Evolutionary conservation across 2,329 filamentous ascomycete genomes (phyloP), one percentile per base, ranked within the genome.

Genomic region (Penicillium sp.): DNA sequence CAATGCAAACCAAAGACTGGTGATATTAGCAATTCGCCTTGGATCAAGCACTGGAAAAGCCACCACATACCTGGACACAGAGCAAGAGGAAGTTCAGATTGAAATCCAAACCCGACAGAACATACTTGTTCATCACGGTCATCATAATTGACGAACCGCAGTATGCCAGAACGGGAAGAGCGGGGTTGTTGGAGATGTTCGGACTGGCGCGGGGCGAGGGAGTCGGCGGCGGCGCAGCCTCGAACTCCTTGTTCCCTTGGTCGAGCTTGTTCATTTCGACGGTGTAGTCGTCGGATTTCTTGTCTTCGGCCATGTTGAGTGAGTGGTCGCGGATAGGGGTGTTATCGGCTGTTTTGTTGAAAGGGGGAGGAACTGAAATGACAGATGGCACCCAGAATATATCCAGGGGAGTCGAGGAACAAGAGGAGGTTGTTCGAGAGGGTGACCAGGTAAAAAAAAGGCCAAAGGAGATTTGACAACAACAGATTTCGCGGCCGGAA

Each of bases 71-170:
- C 87, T 97, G 94, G 60, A 97, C 84, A 61, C 86, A 89, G 59
- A 99, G 85, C 69, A 97, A 89, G 78, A 99, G 91, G 78, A 97
- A 96, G 78, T 96, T 96, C 70, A 99, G 80, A 78, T 99, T 99
- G 85, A 95, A 99, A 66, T 89, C 85, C 51, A 84, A 83, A 60
- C 94, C 94, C 8, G 91, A 97, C 47, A 99, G 86, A 62, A 97
- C 93, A 76, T 95, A 99, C 83, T 99, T 99, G 81, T 99, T 99
- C 76, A 95, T 94, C n/a, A 97, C 90, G 8, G 94, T 99, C 94
- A 99, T 99, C 76, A 93, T 85, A 73, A 99, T 99, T n/a, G 93
- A 97, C 53, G 93, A 91, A 70, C 89, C 82, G 77, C 94, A 99
- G 82, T 99, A 99, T 49, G 90, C 86, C 64, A 96, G 73, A 68